Evolutionary conservation across 2,329 filamentous ascomycete species (phyloP).

Genomic region (Alternaria tenuissima): DNA sequence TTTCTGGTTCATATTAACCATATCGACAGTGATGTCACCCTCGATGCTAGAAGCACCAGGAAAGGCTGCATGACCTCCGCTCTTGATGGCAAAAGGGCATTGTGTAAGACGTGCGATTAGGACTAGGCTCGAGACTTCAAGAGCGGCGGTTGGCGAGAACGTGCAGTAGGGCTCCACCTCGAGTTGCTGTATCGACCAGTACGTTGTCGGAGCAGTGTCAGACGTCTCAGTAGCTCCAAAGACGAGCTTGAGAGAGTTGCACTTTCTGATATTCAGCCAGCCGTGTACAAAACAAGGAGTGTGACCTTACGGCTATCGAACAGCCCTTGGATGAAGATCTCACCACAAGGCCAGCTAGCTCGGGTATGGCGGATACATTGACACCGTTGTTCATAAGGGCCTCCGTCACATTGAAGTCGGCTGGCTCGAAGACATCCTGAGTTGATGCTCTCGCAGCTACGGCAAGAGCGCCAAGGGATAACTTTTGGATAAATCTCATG

Average conservation of each 20-base stretch:
- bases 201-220: conserved; percentile 11
- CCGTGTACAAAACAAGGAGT: background rate
- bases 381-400: conserved; percentile 30
- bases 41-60: conserved; percentile 53
- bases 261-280: conserved; percentile 23
- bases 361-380: conserved; percentile 25
- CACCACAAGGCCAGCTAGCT: conserved; percentile 8
- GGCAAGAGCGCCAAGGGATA: background rate
- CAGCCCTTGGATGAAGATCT: conserved; percentile 16
- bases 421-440: conserved; percentile 22
- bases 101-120: conserved; percentile 28
- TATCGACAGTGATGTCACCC: conserved; percentile 54
- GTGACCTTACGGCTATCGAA: conserved; percentile 28
- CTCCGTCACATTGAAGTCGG: conserved; percentile 29
- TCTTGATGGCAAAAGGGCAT: conserved; percentile 54
- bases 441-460: background rate
- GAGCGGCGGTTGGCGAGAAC: conserved; percentile 20
- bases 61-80: conserved; percentile 54
- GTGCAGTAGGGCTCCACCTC: conserved; percentile 22
- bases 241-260: conserved; percentile 27
- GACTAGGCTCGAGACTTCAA: conserved; percentile 24
- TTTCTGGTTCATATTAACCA: conserved; percentile 45
- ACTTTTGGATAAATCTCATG: background rate
- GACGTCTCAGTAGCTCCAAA: conserved; percentile 23
- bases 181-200: conserved; percentile 26